A percentile compares a stretch with the other conserved stretches of the same genome.
phyloP scores from a whole-genome alignment of 2,329 filamentous ascomycete genomes.

The Chaetothyriales sp. region DNA sequence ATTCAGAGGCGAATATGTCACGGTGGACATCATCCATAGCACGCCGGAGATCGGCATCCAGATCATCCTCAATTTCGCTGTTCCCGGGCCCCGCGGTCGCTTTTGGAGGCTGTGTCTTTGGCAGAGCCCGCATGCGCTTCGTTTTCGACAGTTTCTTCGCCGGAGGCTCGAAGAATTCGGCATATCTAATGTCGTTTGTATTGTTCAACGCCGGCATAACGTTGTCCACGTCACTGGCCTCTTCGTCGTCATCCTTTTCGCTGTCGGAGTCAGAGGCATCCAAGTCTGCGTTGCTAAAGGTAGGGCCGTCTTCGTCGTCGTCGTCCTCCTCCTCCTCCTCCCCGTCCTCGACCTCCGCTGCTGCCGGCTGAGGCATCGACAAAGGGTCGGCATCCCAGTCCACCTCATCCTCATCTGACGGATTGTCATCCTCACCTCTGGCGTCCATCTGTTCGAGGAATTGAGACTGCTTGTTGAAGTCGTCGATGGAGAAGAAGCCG shows the following conservation, averaged over 20 bases:
- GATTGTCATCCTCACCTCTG: slow-evolving; percentile 59
- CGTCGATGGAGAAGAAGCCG: slow-evolving; percentile 93
- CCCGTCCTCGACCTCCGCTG: slow-evolving; percentile 20
- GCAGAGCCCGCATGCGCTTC: slow-evolving; percentile 38
- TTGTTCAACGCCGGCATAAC: slow-evolving; percentile 49
- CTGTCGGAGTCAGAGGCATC: slow-evolving; percentile 55
- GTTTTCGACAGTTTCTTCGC: slow-evolving; percentile 54
- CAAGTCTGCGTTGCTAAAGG: slow-evolving; percentile 66
- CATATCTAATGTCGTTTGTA: slow-evolving; percentile 79
- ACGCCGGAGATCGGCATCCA: slow-evolving; percentile 58
- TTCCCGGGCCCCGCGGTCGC: slow-evolving; percentile 27
- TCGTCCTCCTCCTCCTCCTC: slow-evolving; percentile 29
- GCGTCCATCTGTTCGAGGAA: slow-evolving; percentile 77
- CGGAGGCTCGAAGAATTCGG: slow-evolving; percentile 85
- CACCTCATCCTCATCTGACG: slow-evolving; percentile 71
- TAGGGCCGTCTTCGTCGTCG: slow-evolving; percentile 63
- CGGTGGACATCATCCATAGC: slow-evolving; percentile 78
- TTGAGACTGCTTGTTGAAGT: slow-evolving; percentile 90
- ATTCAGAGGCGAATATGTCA: slow-evolving; percentile 74
- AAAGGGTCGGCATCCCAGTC: slow-evolving; percentile 77
- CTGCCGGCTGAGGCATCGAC: slow-evolving; percentile 22
- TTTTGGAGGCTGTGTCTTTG: slow-evolving; percentile 37
- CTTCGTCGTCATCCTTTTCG: slow-evolving; percentile 42
- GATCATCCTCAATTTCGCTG: slow-evolving; percentile 25
- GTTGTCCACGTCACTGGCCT: slow-evolving; percentile 40